Base-by-base conservation (phyloP, 148 eudicot genomes). In the Spergularia bocconei region DNA sequence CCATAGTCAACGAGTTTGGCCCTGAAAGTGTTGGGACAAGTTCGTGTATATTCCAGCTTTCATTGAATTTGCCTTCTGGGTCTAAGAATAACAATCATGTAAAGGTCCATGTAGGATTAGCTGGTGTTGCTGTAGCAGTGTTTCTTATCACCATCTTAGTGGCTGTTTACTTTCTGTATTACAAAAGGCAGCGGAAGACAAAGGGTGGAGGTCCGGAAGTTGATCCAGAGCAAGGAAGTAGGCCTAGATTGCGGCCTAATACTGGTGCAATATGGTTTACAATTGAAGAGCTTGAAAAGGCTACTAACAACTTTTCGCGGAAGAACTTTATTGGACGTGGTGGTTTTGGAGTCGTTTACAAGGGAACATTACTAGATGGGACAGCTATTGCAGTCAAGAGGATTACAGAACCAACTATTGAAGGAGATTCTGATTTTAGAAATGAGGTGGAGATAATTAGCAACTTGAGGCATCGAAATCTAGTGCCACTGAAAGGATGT, bases 401-500 rank as follows among this genome's bases (percentile, higher is more conserved):
- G 79, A 67, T 93, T 23, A 81, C 91, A 11, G 93, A 92, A 52
- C 84, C 91, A 1, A 90, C 82, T 70, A 80, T 88, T 61, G 78
- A 82, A 73, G 87, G 91, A 56, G 85, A 78, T 50, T 84, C 81
- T 0, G 97, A 92, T 78, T 92, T 92, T 54, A 81, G 83, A 52
- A 92, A 90, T 70, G 97, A 92, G 74, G 97, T 92, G 66, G 97
- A 88, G 87, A 92, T 92, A 70, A 92, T 92, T 41, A 92, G 97
- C 67, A 92, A 86, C 33, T 70, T 92, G 73, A 87, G 84, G 78
- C 95, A 92, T 77, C 72, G 97, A 64, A 92, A 92, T 77, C 80
- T 92, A 5, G 93, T 92, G 5, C 90, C 93, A 0, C 87, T 92
- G 33, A 86, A 89, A 84, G 95, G 97, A n/a, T 90, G 95, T 84